These are phyloP conservation scores for Helotiales sp. DNA, from an alignment of 2,329 filamentous ascomycete species.

Conservation along the genomic window DNA sequence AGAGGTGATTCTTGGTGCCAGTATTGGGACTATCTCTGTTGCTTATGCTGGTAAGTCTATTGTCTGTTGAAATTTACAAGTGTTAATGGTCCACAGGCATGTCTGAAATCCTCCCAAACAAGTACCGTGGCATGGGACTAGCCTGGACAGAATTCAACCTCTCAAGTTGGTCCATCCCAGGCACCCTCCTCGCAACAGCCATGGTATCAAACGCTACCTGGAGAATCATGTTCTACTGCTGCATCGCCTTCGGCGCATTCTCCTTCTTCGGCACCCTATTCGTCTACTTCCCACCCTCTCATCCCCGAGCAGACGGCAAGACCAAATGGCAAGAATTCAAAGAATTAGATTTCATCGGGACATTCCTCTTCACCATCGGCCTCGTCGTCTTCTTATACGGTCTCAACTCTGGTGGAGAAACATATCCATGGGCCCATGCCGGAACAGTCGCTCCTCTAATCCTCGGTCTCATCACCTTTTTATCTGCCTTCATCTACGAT, in stretches of 20 bases:
- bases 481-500: conserved; percentile 24
- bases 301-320: conserved; percentile 36
- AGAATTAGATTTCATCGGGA: conserved; percentile 35
- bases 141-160: conserved; percentile 35
- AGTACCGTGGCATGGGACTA: conserved; percentile 38
- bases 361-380: conserved; percentile 40
- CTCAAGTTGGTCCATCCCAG: conserved; percentile 29
- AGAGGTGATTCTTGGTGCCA: conserved; percentile 38
- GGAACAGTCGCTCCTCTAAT: conserved; percentile 34
- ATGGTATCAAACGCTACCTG: conserved; percentile 41
- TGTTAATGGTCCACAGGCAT: conserved; percentile 35
- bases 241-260: conserved; percentile 39
- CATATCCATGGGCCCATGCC: conserved; percentile 43
- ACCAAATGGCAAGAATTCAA: conserved; percentile 34
- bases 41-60: conserved; percentile 17
- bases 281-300: conserved; percentile 37
- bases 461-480: conserved; percentile 17
- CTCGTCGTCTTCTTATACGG: conserved; percentile 45
- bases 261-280: conserved; percentile 43
- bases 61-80: conserved; percentile 40
- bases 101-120: conserved; percentile 49
- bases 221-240: conserved; percentile 48
- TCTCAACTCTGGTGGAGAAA: conserved; percentile 42
- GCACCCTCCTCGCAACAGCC: conserved; percentile 34
- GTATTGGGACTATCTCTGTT: conserved; percentile 16